Evolutionary conservation across 2,329 filamentous ascomycete species (phyloP).

Genomic region (Paracoccidioides brasiliensis): DNA sequence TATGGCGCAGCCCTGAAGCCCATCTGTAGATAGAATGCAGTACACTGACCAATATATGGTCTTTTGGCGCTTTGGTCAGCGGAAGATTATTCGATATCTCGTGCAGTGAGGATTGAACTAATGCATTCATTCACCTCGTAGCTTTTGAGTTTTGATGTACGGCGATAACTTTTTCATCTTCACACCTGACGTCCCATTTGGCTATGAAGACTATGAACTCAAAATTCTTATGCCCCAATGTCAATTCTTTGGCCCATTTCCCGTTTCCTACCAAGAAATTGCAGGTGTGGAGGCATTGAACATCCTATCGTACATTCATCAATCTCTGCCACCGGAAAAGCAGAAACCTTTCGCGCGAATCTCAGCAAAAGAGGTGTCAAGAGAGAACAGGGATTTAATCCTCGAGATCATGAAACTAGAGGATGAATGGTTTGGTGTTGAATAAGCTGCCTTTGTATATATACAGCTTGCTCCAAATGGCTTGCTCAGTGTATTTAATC

Average conservation of each 20-base stretch:
- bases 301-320: background rate
- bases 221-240: conserved; percentile 3
- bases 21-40: conserved; percentile 15
- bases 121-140: background rate
- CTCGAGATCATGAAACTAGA: conserved; percentile 1
- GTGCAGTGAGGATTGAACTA: background rate
- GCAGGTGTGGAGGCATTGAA: background rate
- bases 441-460: background rate
- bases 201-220: conserved; percentile 5
- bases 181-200: background rate
- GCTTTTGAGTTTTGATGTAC: conserved; percentile 3
- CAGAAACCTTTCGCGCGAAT: conserved; percentile 1
- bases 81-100: background rate
- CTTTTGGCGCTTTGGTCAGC: conserved; percentile 15
- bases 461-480: too few species aligned
- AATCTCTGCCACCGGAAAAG: background rate
- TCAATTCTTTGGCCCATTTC: conserved; percentile 8
- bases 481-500: too few species aligned
- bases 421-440: conserved; percentile 3
- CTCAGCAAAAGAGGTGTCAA: background rate
- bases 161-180: conserved; percentile 7
- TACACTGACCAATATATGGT: conserved; percentile 19
- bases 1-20: conserved; percentile 16
- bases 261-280: background rate
- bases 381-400: background rate